Base-by-base conservation (phyloP, 345 rosid genomes). In the Limnanthes douglasii region DNA sequence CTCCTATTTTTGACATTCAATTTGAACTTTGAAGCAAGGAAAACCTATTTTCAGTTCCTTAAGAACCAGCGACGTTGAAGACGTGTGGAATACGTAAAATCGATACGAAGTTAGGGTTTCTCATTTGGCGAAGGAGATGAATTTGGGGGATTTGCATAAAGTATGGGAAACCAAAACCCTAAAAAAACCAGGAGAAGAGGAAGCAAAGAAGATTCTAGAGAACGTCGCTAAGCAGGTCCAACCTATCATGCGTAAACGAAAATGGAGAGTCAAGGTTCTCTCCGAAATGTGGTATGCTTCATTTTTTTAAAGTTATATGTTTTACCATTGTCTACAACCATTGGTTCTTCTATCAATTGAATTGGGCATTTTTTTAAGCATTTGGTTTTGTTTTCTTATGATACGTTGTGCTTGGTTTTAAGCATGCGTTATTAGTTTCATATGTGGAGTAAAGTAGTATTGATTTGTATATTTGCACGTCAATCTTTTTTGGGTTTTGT, bases 131-230 rank as follows among this genome's bases (percentile, higher is more conserved):
- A 15, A 3, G 15, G 12, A 15, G 37, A 48, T 44, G 54, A 49
- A 53, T 58, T 37, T 50, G 44, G 58, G 76, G 11, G 84, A 70
- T 62, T 34, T 75, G 29, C 41, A 78, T 61, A 70, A 59, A 37
- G 90, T 76, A 5, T 85, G 86, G 83, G 86, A 85, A 42, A 60
- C 62, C 20, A 77, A 64, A 53, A 72, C 86, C 21, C 48, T 78
- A 47, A 82, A 78, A 54, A 78, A 78, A 45, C 64, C 77, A 0
- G 66, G 61, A 5, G 69, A 63, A 64, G 94, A 65, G 15, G 84
- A 78, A 55, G 94, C 97, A 1, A 55, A 11, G 64, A 62, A 61
- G 54, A 53, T 67, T 43, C 67, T 79, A 7, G 81, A 74, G 31
- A 66, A 65, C 40, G 61, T 80, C 7, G 86, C 78, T 15, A 71